Evolutionary conservation across 495 filamentous ascomycete species (phyloP), one percentile per base, ranked within the genome.

Genomic region (Tetracladium setigerum): DNA sequence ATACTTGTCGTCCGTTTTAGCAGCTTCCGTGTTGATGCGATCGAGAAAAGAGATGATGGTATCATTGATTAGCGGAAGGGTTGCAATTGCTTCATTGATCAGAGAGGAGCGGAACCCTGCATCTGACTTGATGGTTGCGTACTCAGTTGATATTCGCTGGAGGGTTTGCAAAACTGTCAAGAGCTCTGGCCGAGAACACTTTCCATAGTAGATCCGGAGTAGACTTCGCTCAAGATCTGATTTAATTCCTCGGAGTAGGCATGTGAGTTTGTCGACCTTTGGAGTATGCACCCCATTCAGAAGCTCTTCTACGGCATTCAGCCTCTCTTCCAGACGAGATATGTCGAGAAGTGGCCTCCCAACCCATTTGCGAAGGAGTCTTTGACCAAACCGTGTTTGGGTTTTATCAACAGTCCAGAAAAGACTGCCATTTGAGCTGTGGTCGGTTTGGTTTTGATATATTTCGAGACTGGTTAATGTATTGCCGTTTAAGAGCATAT

Each of bases 391-490:
- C 4, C 87, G 81, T 0, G 92, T 99, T 38, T 81, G 75, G 1
- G 92, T 99, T 46, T 92, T 87, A 62, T 99, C 88, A 19, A 99
- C 67, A 0, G 89, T 88, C 92, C 92, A 99, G 62, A 97, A 86
- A 13, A 99, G 72, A 62, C 89, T 95, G 0, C 94, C 92, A 55
- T 86, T 94, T 37, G 82, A 77, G 0, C 77, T 76, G 45, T 90
- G 75, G 58, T 99, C 91, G 0, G 92, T 97, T 52, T 89, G 81
- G 51, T 99, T 99, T 22, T 90, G 82, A 62, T 96, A 99, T 1
- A 99, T 86, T 62, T 99, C 92, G 12, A 99, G 72, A 57, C 87
- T 95, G 12, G 89, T 88, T 31, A 99, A 60, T 0, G 89, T 99
- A 46, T 95, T 99, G 14, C 90, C 92, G 57, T 95, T 96, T 49